phyloP scores from a whole-genome alignment of 169 alveolate species.

The Theileria annulata region DNA sequence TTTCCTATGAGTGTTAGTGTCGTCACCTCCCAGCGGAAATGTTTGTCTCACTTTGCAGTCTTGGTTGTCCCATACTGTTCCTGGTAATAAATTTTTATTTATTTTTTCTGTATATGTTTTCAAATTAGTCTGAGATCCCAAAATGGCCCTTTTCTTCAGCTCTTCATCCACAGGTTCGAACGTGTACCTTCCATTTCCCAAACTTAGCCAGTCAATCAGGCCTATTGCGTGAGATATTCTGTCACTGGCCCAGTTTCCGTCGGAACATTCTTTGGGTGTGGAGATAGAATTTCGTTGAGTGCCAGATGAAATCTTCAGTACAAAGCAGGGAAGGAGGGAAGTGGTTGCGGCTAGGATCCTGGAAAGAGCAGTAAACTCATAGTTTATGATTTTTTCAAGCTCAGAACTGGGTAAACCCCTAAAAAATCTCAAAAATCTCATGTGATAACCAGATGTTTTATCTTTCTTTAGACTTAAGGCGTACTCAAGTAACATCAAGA shows the following conservation, averaged over 20 bases:
- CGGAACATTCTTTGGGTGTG: neutral
- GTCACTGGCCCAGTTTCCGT: neutral
- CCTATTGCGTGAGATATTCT: constrained; percentile 6
- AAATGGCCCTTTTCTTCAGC: neutral
- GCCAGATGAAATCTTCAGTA: neutral
- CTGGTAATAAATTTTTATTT: constrained; percentile 15
- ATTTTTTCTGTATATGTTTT: neutral
- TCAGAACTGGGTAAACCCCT: constrained; percentile 1
- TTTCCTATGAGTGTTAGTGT: constrained; percentile 1
- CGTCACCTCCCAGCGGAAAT: constrained; percentile 18
- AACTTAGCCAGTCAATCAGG: neutral
- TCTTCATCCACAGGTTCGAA: neutral
- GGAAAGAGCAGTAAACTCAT: constrained; percentile 16
- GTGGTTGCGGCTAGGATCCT: neutral
- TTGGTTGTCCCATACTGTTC: constrained; percentile 9
- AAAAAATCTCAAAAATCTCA: neutral
- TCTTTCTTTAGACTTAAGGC: neutral
- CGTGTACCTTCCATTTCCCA: neutral
- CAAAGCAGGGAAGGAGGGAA: neutral
- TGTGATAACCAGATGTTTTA: neutral
- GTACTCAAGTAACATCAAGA: neutral
- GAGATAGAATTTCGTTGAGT: neutral
- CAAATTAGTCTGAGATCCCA: constrained; percentile 9
- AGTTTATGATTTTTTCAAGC: neutral
- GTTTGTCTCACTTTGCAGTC: constrained; percentile 12